Conservation (phyloP, 2,329 filamentous ascomycete genomes). For the Trichoderma breve region DNA sequence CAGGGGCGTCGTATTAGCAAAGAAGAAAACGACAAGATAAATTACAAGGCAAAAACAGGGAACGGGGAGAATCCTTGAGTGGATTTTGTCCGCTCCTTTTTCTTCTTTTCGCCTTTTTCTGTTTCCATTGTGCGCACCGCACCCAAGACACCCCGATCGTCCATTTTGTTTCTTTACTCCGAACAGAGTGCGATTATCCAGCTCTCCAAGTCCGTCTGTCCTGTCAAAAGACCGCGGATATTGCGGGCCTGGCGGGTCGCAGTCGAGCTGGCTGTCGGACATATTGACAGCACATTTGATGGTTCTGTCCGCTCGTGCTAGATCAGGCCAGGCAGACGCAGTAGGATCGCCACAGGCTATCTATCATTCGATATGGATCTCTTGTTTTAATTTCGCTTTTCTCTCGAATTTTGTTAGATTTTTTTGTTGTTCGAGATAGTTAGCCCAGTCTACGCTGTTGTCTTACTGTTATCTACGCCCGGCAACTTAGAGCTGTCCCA, state of each 20-base stretch:
- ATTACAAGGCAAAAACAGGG: background rate
- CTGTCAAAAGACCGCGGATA: background rate
- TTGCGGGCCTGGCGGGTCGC: background rate
- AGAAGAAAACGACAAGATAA: background rate
- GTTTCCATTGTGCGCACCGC: background rate
- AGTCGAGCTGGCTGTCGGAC: background rate
- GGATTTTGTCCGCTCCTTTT: background rate
- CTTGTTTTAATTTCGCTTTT: background rate
- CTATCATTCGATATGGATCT: background rate
- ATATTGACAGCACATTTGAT: background rate
- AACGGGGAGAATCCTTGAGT: background rate
- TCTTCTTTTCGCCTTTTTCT: background rate
- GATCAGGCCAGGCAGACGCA: background rate
- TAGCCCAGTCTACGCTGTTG: background rate
- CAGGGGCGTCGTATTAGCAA: background rate
- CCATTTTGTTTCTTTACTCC: background rate
- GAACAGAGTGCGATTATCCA: background rate
- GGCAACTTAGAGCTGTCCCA: background rate
- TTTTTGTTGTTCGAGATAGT: background rate
- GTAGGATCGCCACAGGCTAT: background rate
- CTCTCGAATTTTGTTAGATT: background rate
- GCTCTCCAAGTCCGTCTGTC: background rate
- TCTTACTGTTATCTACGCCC: background rate
- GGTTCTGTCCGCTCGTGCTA: background rate
- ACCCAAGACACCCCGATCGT: background rate